Percentiles rank a stretch among this genome's conserved stretches.
Evolutionary conservation across 805 yeast species (phyloP).

Genomic region (Saccharomycopsis oosterbeekiorum): DNA sequence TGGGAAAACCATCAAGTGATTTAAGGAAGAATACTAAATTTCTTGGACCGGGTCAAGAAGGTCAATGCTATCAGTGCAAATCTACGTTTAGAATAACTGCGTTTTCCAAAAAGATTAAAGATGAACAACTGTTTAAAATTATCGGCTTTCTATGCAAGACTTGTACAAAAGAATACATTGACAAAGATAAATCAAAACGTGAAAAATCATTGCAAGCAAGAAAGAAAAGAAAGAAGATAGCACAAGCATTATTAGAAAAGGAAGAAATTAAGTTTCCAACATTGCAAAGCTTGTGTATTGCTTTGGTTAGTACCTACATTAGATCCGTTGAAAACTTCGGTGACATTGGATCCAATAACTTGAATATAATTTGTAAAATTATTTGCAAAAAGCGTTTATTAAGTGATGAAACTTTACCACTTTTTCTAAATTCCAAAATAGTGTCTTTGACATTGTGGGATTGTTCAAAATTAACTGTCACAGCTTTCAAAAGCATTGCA

Average conservation of each 20-base stretch:
- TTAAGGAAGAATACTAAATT: constrained; percentile 40
- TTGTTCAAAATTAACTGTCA: constrained; percentile 68
- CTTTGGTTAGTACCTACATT: constrained; percentile 53
- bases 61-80: constrained; percentile 53
- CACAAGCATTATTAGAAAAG: constrained; percentile 74
- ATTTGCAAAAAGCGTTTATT: constrained; percentile 75
- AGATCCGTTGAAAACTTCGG: constrained; percentile 75
- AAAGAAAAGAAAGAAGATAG: constrained; percentile 66
- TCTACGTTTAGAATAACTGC: constrained; percentile 15
- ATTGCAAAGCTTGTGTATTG: constrained; percentile 75
- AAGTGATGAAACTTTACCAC: constrained; percentile 56
- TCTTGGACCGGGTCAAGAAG: constrained; percentile 53
- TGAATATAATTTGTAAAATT: constrained; percentile 64
- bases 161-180: constrained; percentile 37
- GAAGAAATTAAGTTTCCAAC: constrained; percentile 53
- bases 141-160: constrained; percentile 61
- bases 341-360: constrained; percentile 68
- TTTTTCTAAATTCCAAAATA: constrained; percentile 58
- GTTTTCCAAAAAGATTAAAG: constrained; percentile 15
- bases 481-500: constrained; percentile 59
- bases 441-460: constrained; percentile 74
- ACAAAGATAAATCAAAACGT: constrained; percentile 35
- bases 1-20: constrained; percentile 29
- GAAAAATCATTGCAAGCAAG: constrained; percentile 54
- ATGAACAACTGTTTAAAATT: constrained; percentile 32